Evolutionary conservation across 257 asterid genomes (phyloP).

Genomic region (Fraxinus americana): DNA sequence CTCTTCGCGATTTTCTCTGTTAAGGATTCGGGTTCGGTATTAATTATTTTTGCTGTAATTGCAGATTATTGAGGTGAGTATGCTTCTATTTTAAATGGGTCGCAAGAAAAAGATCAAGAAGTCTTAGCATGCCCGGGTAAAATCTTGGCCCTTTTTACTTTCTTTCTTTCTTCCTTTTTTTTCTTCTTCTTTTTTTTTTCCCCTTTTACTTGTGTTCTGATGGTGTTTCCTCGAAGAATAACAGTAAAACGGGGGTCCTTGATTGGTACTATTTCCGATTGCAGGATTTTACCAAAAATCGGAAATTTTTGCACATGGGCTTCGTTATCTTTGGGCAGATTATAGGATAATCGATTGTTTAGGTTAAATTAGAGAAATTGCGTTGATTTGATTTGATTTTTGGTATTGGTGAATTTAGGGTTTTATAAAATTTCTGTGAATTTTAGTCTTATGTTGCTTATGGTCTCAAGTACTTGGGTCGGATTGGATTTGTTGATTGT

Average conservation of each 20-base stretch:
- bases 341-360: constrained; percentile 14
- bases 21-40: constrained; percentile 23
- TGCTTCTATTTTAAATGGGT: constrained; percentile 35
- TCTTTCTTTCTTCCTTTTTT: too few relatives aligned
- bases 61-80: constrained; percentile 16
- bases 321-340: constrained; percentile 3
- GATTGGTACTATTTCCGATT: constrained; percentile 16
- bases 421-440: background rate
- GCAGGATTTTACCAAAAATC: constrained; percentile 38
- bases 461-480: constrained; percentile 7
- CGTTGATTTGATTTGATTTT: constrained; percentile 9
- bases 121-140: constrained; percentile 41
- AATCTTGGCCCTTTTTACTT: background rate
- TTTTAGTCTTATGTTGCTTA: constrained; percentile 14
- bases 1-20: constrained; percentile 15
- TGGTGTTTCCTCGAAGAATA: background rate
- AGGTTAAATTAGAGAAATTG: constrained; percentile 8
- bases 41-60: background rate
- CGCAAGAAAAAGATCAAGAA: constrained; percentile 40
- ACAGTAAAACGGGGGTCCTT: constrained; percentile 13
- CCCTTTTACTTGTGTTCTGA: background rate
- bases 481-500: constrained; percentile 4
- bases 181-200: too few relatives aligned
- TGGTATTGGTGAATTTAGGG: constrained; percentile 19
- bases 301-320: constrained; percentile 25